These are phyloP conservation scores for Trametopsis cervina DNA, from an alignment of 768 basidiomycete species.

Conservation along the genomic window DNA sequence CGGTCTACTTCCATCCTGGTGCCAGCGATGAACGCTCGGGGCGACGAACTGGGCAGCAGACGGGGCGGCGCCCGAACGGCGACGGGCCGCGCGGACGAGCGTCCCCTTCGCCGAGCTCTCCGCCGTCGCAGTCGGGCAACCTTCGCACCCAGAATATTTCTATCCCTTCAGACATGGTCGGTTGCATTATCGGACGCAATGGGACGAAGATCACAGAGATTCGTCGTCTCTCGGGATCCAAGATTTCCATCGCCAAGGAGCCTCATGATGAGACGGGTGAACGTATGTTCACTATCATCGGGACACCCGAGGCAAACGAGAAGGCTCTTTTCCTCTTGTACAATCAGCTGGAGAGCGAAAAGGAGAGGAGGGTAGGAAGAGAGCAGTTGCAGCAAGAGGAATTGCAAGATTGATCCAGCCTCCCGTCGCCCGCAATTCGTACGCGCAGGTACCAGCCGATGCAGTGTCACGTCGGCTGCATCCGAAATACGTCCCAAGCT, in stretches of 20 bases:
- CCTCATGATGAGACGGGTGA: constrained; percentile 99
- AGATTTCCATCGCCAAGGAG: constrained; percentile 97
- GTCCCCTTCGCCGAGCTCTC: constrained; percentile 44
- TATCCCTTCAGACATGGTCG: constrained; percentile 99
- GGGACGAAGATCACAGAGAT: constrained; percentile 99
- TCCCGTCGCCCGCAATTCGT: neutral
- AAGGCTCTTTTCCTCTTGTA: constrained; percentile 96
- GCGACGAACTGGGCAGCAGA: constrained; percentile 38
- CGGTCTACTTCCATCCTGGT: constrained; percentile 93
- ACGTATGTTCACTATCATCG: constrained; percentile 98
- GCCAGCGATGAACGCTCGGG: constrained; percentile 70
- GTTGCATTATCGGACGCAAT: constrained; percentile 91
- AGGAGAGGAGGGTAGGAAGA: constrained; percentile 84
- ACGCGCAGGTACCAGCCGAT: too few relatives aligned
- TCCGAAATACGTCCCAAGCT: neutral
- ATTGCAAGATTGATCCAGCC: constrained; percentile 21
- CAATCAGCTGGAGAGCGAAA: constrained; percentile 94
- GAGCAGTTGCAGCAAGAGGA: constrained; percentile 77
- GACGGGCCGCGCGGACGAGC: constrained; percentile 40
- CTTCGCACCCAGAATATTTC: constrained; percentile 98
- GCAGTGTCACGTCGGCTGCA: neutral
- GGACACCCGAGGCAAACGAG: constrained; percentile 94
- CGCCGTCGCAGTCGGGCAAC: constrained; percentile 58
- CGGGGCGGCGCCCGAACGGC: constrained; percentile 60
- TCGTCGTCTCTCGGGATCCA: constrained; percentile 92